phyloP scores from a whole-genome alignment of 768 basidiomycete species.

The Tylopilus sp. region DNA sequence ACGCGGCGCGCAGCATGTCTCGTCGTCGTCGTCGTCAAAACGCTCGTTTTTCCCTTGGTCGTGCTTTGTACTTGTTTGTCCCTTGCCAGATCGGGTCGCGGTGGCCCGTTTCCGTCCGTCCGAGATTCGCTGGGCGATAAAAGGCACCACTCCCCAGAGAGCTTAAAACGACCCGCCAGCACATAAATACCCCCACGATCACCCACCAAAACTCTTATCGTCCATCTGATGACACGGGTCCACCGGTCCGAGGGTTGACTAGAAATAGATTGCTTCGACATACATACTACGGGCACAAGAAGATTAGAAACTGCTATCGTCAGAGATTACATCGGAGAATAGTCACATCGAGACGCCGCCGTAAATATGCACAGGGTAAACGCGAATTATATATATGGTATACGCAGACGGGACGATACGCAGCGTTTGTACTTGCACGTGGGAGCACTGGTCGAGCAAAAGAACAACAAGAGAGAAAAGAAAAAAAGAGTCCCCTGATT shows the following conservation, averaged over 20 bases:
- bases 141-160: no score
- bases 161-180: no score
- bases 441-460: conserved; percentile 4
- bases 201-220: no score
- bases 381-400: conserved; percentile 24
- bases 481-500: conserved; percentile 14
- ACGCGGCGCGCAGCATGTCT: conserved; percentile 32
- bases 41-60: neutral
- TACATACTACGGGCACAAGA: neutral
- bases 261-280: neutral
- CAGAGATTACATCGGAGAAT: neutral
- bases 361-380: conserved; percentile 26
- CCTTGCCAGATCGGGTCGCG: neutral
- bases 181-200: no score
- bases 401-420: conserved; percentile 14
- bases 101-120: no score
- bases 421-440: conserved; percentile 12
- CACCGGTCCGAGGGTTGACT: no score
- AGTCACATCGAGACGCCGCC: conserved; percentile 1
- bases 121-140: no score
- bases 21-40: no score
- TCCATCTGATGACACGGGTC: no score
- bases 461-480: neutral
- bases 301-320: neutral
- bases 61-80: neutral